These are phyloP conservation scores for Omphalotus guepiniiformis DNA, from an alignment of 768 basidiomycete species.

Conservation along the genomic window DNA sequence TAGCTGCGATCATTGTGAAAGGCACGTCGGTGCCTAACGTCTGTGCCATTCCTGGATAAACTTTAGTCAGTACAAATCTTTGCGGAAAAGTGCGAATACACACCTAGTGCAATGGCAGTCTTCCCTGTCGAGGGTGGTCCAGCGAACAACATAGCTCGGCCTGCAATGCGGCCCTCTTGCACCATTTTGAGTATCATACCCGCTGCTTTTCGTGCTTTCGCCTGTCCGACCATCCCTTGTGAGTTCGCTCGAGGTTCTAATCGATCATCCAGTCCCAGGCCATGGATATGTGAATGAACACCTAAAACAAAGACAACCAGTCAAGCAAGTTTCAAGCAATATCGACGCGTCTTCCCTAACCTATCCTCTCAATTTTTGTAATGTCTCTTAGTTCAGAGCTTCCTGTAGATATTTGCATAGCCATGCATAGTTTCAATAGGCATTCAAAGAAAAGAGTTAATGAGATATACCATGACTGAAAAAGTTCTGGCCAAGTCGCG, in stretches of 20 bases:
- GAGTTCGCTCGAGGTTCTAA: conserved; percentile 86
- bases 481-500: no score
- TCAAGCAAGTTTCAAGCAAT: conserved; percentile 7
- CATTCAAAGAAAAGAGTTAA: no score
- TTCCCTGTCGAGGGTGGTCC: conserved; percentile 97
- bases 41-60: conserved; percentile 83
- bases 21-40: conserved; percentile 92
- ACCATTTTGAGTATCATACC: conserved; percentile 99
- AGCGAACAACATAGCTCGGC: conserved; percentile 94
- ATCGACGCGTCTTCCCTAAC: conserved; percentile 29
- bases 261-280: conserved; percentile 87
- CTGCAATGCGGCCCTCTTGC: conserved; percentile 92
- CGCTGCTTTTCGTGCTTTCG: conserved; percentile 92
- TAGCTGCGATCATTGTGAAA: conserved; percentile 96
- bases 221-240: conserved; percentile 98
- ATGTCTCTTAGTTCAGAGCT: conserved; percentile 80
- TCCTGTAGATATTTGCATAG: conserved; percentile 72
- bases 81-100: conserved; percentile 28
- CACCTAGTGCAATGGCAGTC: conserved; percentile 96
- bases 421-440: no score
- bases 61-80: no score
- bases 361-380: conserved; percentile 92
- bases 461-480: no score
- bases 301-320: conserved; percentile 42
- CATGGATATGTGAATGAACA: conserved; percentile 92